Conservation (phyloP, 305 asterid genomes). For the Euphrasia arctica region DNA sequence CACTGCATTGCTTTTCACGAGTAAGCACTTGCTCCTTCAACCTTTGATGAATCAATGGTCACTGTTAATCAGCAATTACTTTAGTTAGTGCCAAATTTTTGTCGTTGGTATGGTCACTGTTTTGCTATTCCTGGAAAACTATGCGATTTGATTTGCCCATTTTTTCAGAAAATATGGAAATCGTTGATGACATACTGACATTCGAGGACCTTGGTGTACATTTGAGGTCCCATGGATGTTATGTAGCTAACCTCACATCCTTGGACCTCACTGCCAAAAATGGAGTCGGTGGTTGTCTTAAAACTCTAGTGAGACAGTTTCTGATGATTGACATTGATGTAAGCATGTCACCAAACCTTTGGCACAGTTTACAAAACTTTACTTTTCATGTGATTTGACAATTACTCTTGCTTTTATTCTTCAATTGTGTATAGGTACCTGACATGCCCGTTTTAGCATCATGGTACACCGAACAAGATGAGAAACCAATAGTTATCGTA, state of each 20-base stretch:
- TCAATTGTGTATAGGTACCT: slow-evolving; percentile 54
- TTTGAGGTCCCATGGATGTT: slow-evolving; percentile 62
- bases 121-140: slow-evolving; percentile 2
- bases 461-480: slow-evolving; percentile 73
- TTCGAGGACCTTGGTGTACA: slow-evolving; percentile 69
- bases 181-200: slow-evolving; percentile 79
- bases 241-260: slow-evolving; percentile 77
- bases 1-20: slow-evolving; percentile 73
- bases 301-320: slow-evolving; percentile 64
- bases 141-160: not conserved
- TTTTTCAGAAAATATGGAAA: slow-evolving; percentile 76
- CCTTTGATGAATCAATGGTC: slow-evolving; percentile 3
- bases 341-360: slow-evolving; percentile 27
- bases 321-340: slow-evolving; percentile 57
- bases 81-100: not conserved
- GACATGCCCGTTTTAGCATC: slow-evolving; percentile 82
- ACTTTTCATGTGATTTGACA: slow-evolving; percentile 10
- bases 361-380: slow-evolving; percentile 15
- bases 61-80: not conserved
- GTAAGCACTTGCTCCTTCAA: slow-evolving; percentile 43
- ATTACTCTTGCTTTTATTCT: slow-evolving; percentile 24
- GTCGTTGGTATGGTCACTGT: slow-evolving; percentile 3
- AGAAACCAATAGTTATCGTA: slow-evolving; percentile 70
- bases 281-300: slow-evolving; percentile 83
- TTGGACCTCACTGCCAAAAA: slow-evolving; percentile 67